Evolutionary conservation across 441 rosid species (phyloP), one percentile per base, ranked within the genome.

Genomic region (Bocquillonia castaneifolia): DNA sequence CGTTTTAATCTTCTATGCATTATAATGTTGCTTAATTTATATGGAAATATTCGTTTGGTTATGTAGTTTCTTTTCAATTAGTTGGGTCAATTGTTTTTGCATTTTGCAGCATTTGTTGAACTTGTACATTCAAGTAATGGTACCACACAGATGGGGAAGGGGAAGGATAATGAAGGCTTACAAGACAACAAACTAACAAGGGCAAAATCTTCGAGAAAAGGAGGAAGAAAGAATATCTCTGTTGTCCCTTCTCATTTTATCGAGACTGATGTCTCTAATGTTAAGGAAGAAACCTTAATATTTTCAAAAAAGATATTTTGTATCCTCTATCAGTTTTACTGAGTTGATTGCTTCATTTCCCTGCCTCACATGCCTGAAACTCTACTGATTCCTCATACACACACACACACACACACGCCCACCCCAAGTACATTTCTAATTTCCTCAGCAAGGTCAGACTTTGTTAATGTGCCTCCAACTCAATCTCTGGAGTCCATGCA

Each of bases 111-210:
- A 63, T 94, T 94, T 81, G 76, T 90, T 63, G 96, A 90, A 75
- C 74, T 92, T 50, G 97, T 94, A 51, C 92, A 85, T 77, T 82
- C 96, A 55, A 88, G 93, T 83, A 92, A 94, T 60, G 99, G 99
- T 79, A 92, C 91, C 72, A 94, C 94, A 31, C 92, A 92, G 52
- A 86, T 80, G 70, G 86, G 75, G 39, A 86, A 81, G 70, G 86
- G 75, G 39, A 75, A 80, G 62, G 90, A 84, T 62, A 56, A 86
- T 64, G 86, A 77, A 74, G 81, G 63, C 69, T 72, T 66, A 58
- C 82, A 53, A 48, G 78, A 71, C 31, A 64, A 62, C 59, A 85
- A 76, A 76, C 73, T 69, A 28, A 82, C 75, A 66, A 76, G 39
- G 42, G 34, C 10, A 74, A 85, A 73, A 80, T 70, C 78, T 25